A percentile compares a stretch with the other conserved stretches of the same genome.
Evolutionary conservation across 2,329 filamentous ascomycete species (phyloP).

Genomic region (Golovinomyces cichoracearum): DNA sequence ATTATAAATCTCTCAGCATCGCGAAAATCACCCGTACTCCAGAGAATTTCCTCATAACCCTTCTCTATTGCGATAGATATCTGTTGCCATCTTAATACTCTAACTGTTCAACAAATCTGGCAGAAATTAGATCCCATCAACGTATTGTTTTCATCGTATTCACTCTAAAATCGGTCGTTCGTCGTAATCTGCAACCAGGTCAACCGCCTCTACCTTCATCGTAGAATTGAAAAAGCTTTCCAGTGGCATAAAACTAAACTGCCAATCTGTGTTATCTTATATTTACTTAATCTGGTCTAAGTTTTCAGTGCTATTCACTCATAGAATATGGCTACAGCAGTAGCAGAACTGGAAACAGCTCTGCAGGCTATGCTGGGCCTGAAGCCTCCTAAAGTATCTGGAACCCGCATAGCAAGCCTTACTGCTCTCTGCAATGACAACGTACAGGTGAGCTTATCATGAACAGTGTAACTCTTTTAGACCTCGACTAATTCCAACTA

Average conservation of each 20-base stretch:
- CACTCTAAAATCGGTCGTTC: conserved; percentile 5
- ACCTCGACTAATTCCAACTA: neutral
- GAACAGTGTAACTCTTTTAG: conserved; percentile 5
- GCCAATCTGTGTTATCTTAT: conserved; percentile 4
- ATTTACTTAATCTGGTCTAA: conserved; percentile 4
- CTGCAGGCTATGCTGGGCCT: conserved; percentile 76
- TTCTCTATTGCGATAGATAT: conserved; percentile 3
- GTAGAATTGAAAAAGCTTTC: conserved; percentile 6
- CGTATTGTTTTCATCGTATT: conserved; percentile 3
- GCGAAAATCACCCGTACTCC: no score
- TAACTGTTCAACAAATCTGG: conserved; percentile 3
- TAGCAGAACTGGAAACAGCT: conserved; percentile 72
- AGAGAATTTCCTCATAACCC: no score
- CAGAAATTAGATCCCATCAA: conserved; percentile 2
- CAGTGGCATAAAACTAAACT: conserved; percentile 6
- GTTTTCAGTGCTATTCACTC: conserved; percentile 3
- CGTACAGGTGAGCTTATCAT: conserved; percentile 44
- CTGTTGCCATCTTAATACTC: conserved; percentile 4
- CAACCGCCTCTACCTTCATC: conserved; percentile 7
- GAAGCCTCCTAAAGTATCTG: conserved; percentile 83
- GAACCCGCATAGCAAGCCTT: conserved; percentile 68
- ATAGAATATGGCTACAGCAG: conserved; percentile 43
- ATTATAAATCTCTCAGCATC: no score
- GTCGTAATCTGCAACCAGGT: conserved; percentile 7
- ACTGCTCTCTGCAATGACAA: conserved; percentile 71